Base-by-base conservation (phyloP, 768 basidiomycete genomes). In the Boletus rufocinnamomeus region DNA sequence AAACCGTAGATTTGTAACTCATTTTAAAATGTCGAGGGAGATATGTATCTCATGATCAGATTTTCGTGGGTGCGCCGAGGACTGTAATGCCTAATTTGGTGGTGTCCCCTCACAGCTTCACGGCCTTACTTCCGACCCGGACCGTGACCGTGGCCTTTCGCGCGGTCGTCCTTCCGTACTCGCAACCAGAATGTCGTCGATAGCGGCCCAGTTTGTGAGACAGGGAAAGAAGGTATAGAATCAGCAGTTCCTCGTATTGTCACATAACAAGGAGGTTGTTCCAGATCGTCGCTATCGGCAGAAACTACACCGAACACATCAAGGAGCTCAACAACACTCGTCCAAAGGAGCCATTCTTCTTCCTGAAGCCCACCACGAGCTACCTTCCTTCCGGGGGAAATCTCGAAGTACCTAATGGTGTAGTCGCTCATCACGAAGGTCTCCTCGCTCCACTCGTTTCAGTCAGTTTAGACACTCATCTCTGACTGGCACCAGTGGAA, bases 291-390 rank as follows among this genome's bases (percentile, higher is more conserved):
- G 95, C 94, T 37, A 98, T 98, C 58, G 96, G 96, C 35, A 85
- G 96, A 58, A 98, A 97, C 78, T 97, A 96, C 72, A 84, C 83
- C 6, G 91, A 91, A 35, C 95, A 97, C 64, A 87, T 88, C 71
- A 93, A 91, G 74, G 97, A 99, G 69, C 82, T 98, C 37, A 88
- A 87, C 68, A 98, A 98, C 71, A 77, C 89, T 6, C 58, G 41
- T 30, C 95, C 96, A 0, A 91, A 87, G 71, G 95, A 98, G 69
- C 97, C 97, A 0, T 98, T 99, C 81, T 95, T 98, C 83, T 99
- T 99, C 79, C 77, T 98, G 28, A 99, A 99, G 75, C 97, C 96
- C 9, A 98, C 97, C 6, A 86, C 89, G 14, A 93, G 89, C 69
- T 98, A 95, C 69, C 68, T 98, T 25, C 67, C 78, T 23, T 84